These are phyloP conservation scores for Arachnopeziza araneosa DNA, from an alignment of 2,329 filamentous ascomycete species.

Conservation along the genomic window DNA sequence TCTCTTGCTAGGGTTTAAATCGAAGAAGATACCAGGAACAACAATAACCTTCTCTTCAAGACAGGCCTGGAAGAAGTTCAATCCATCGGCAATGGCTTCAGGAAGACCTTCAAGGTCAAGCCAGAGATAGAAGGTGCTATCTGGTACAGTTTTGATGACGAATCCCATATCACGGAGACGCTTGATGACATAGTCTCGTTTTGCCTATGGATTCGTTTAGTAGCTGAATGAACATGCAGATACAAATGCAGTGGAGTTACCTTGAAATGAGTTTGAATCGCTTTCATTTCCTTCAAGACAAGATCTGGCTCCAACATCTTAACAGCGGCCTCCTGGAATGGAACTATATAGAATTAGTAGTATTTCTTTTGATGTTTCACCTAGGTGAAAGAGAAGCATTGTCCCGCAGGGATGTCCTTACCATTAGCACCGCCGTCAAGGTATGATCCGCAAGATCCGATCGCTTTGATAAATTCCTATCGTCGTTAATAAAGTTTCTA, in stretches of 20 bases:
- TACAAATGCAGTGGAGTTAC: conserved; percentile 28
- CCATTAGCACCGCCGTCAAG: conserved; percentile 84
- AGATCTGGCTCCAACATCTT: conserved; percentile 84
- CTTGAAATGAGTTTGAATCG: conserved; percentile 82
- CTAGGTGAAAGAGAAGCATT: neutral
- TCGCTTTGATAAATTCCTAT: conserved; percentile 82
- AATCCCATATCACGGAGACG: conserved; percentile 84
- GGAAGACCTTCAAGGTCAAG: conserved; percentile 65
- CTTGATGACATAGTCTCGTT: conserved; percentile 84
- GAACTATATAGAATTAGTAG: conserved; percentile 42
- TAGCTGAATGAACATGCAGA: neutral
- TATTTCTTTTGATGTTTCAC: neutral
- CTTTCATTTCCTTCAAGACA: conserved; percentile 80
- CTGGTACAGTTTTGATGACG: conserved; percentile 73
- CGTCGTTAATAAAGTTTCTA: neutral
- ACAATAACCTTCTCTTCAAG: conserved; percentile 93
- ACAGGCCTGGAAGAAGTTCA: conserved; percentile 96
- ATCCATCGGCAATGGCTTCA: conserved; percentile 77
- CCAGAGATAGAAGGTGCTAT: conserved; percentile 94
- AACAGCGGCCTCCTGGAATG: conserved; percentile 91
- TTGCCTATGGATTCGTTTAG: conserved; percentile 45
- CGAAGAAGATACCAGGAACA: conserved; percentile 96
- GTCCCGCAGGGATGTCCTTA: neutral
- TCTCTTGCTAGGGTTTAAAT: conserved; percentile 83
- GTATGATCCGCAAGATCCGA: conserved; percentile 88